Conservation (phyloP, 2,329 filamentous ascomycete genomes). For the Fusarium acutatum region DNA sequence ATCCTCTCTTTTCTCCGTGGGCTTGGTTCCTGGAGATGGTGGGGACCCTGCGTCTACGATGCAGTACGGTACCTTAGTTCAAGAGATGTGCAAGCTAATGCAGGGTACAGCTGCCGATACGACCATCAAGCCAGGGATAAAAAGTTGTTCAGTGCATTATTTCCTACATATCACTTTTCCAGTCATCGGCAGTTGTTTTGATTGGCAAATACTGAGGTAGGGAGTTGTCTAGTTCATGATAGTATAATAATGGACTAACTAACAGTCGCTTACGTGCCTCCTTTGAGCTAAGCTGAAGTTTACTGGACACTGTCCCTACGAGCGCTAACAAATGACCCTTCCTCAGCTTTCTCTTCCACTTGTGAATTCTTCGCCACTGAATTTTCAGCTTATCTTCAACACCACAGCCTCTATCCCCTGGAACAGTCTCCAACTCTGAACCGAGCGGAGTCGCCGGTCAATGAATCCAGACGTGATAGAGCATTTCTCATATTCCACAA, state of each 20-base stretch:
- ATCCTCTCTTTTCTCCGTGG: neutral
- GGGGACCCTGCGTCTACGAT: conserved; percentile 19
- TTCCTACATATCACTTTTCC: neutral
- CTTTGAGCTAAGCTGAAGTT: neutral
- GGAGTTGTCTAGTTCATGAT: conserved; percentile 3
- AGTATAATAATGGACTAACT: neutral
- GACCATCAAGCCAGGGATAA: conserved; percentile 6
- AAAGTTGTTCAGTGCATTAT: neutral
- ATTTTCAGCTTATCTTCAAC: neutral
- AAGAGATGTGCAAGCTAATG: conserved; percentile 11
- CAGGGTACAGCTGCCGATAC: neutral
- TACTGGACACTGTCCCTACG: neutral
- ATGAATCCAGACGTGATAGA: conserved; percentile 6
- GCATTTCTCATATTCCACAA: conserved; percentile 1
- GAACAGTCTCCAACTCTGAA: neutral
- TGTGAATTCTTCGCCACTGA: conserved; percentile 5
- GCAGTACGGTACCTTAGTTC: neutral
- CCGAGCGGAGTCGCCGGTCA: conserved; percentile 10
- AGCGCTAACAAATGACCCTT: neutral
- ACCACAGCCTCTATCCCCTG: neutral
- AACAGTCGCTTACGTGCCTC: neutral
- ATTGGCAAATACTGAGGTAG: conserved; percentile 3
- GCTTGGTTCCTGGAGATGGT: neutral
- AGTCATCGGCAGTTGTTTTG: neutral
- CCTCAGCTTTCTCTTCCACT: neutral